Conservation (phyloP, 169 alveolate genomes). For the Plasmodium vinckei region DNA sequence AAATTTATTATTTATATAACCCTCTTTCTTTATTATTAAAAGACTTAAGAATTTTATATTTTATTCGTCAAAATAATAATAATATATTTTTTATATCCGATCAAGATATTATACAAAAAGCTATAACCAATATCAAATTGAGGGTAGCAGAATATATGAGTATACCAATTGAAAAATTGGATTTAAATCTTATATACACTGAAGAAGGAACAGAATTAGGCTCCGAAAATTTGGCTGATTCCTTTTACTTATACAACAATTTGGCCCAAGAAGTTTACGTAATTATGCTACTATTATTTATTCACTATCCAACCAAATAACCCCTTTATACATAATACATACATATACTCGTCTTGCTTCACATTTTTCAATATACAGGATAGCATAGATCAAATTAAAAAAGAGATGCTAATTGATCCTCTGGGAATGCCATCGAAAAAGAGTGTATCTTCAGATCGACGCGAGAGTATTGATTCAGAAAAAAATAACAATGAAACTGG, state of each 20-base stretch:
- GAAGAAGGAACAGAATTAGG: slow-evolving; percentile 6
- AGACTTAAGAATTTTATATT: slow-evolving; percentile 46
- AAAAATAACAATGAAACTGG: slow-evolving; percentile 5
- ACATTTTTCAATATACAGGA: not conserved
- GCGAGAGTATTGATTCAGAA: not conserved
- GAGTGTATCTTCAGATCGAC: not conserved
- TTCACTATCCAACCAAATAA: not conserved
- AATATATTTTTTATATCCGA: slow-evolving; percentile 22
- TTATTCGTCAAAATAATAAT: slow-evolving; percentile 18
- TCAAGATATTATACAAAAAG: slow-evolving; percentile 40
- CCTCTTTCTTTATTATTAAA: slow-evolving; percentile 59
- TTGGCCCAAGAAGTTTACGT: slow-evolving; percentile 74
- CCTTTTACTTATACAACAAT: slow-evolving; percentile 48
- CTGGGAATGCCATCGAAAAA: not conserved
- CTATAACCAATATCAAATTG: slow-evolving; percentile 43
- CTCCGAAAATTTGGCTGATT: not conserved
- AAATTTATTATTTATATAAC: slow-evolving; percentile 45
- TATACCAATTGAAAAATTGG: slow-evolving; percentile 38
- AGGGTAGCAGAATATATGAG: slow-evolving; percentile 34
- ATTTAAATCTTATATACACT: slow-evolving; percentile 11
- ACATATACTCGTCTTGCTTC: not conserved
- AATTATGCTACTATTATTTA: not conserved
- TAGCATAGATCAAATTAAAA: slow-evolving; percentile 64
- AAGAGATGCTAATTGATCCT: slow-evolving; percentile 27
- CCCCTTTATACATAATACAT: not conserved